Conservation (phyloP, 2,329 filamentous ascomycete species). For the Dendrostoma leiphaemia region DNA sequence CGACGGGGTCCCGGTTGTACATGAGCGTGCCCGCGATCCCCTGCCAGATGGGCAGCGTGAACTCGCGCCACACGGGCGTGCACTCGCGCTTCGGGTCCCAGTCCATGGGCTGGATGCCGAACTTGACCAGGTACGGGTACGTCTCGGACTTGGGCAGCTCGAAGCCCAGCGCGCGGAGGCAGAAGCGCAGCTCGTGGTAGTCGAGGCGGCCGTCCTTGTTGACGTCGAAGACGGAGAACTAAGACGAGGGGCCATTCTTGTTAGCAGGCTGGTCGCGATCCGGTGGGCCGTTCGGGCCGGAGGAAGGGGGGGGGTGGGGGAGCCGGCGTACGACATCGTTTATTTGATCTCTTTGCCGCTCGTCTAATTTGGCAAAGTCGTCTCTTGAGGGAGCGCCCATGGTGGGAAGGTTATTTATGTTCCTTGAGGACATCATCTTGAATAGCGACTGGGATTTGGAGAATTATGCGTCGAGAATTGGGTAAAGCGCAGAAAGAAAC, state of each 20-base stretch:
- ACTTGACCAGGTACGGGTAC: constrained; percentile 73
- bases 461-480: not conserved
- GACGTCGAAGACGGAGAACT: constrained; percentile 95
- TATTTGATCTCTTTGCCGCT: constrained; percentile 91
- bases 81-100: constrained; percentile 53
- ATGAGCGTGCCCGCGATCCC: constrained; percentile 78
- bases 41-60: constrained; percentile 72
- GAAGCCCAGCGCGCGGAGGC: constrained; percentile 92
- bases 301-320: not conserved
- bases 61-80: constrained; percentile 65
- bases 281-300: not conserved
- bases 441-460: not conserved
- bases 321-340: constrained; percentile 75
- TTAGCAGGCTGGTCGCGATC: not conserved
- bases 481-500: not conserved
- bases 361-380: constrained; percentile 54
- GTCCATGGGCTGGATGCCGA: constrained; percentile 69
- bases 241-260: not conserved
- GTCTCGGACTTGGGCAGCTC: constrained; percentile 85
- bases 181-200: constrained; percentile 97
- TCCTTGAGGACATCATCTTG: constrained; percentile 21
- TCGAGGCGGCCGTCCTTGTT: constrained; percentile 93
- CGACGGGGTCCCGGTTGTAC: constrained; percentile 76
- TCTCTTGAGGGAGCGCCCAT: constrained; percentile 28
- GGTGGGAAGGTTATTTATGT: constrained; percentile 16